Evolutionary conservation across 768 basidiomycete genomes (phyloP).

Genomic region (Boletus vinaceobasis): DNA sequence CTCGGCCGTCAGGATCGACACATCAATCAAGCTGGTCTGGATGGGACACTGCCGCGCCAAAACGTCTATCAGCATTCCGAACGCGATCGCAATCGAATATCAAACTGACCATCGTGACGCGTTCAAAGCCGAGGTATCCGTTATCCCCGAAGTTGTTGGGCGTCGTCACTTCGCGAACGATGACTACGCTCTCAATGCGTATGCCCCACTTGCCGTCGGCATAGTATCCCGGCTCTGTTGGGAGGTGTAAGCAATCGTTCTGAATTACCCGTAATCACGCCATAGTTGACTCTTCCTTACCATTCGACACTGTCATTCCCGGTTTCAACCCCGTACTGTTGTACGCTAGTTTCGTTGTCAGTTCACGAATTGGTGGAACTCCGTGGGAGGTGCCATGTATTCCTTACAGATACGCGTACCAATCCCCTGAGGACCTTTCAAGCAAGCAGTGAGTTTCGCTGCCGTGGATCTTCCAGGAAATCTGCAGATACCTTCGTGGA

Average conservation of each 20-base stretch:
- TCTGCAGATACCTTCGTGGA: conserved; percentile 63
- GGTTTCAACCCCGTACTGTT: conserved; percentile 70
- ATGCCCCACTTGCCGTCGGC: conserved; percentile 89
- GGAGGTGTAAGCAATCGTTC: background rate
- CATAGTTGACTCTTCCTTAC: conserved; percentile 26
- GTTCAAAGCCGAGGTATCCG: conserved; percentile 82
- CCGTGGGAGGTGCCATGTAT: background rate
- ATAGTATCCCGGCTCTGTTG: conserved; percentile 84
- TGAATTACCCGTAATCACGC: background rate
- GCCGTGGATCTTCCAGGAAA: background rate
- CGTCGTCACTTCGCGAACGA: conserved; percentile 70
- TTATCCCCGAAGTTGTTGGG: conserved; percentile 77
- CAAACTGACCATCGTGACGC: conserved; percentile 75
- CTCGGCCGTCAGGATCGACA: conserved; percentile 52
- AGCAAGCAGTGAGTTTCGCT: conserved; percentile 3
- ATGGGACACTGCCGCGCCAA: conserved; percentile 61
- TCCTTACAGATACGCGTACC: conserved; percentile 39
- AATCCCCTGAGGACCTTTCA: conserved; percentile 54
- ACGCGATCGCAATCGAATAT: background rate
- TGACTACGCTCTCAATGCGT: conserved; percentile 86
- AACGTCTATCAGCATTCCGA: background rate
- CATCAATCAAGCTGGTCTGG: conserved; percentile 77
- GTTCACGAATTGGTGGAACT: background rate
- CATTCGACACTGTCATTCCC: conserved; percentile 90
- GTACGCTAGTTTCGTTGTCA: conserved; percentile 42